phyloP scores from a whole-genome alignment of 2,329 filamentous ascomycete genomes.

The Dactylellina leptospora region DNA sequence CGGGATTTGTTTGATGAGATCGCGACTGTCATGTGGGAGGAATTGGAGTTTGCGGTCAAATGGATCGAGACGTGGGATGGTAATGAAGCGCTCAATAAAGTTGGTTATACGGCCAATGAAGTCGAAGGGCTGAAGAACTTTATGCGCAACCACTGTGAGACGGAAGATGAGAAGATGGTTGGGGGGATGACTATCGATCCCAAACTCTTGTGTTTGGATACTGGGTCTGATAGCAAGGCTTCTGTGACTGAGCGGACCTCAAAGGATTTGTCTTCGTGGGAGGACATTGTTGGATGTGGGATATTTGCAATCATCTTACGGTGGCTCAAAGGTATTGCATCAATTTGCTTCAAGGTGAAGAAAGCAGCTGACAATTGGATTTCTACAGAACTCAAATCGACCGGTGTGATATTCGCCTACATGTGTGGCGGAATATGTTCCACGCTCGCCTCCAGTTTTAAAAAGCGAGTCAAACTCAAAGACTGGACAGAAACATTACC shows the following conservation, averaged over 20 bases:
- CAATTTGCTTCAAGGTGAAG: background rate
- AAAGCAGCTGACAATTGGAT: conserved; percentile 2
- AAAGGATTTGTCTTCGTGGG: conserved; percentile 19
- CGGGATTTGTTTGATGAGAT: conserved; percentile 53
- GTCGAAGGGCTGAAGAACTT: conserved; percentile 45
- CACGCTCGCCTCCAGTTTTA: conserved; percentile 38
- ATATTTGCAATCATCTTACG: conserved; percentile 45
- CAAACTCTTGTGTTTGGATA: conserved; percentile 25
- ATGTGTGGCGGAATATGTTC: conserved; percentile 43
- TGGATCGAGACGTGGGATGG: conserved; percentile 52
- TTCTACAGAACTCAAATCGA: conserved; percentile 40
- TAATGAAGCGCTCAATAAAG: conserved; percentile 41
- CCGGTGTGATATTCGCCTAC: conserved; percentile 51
- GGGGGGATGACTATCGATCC: conserved; percentile 37
- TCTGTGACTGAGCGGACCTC: background rate
- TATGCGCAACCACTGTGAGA: conserved; percentile 40
- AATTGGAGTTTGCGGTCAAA: conserved; percentile 45
- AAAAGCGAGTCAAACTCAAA: conserved; percentile 47
- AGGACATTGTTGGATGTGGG: conserved; percentile 41
- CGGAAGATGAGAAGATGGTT: conserved; percentile 1
- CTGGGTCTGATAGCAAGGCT: background rate
- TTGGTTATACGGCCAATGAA: conserved; percentile 32
- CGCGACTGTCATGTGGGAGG: conserved; percentile 49
- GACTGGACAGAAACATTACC: background rate
- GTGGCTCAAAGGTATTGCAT: conserved; percentile 52